These are phyloP conservation scores for barrel medic (Medicago truncatula) DNA, from an alignment of 306 rosid genomes.

Conservation along the genomic window DNA sequence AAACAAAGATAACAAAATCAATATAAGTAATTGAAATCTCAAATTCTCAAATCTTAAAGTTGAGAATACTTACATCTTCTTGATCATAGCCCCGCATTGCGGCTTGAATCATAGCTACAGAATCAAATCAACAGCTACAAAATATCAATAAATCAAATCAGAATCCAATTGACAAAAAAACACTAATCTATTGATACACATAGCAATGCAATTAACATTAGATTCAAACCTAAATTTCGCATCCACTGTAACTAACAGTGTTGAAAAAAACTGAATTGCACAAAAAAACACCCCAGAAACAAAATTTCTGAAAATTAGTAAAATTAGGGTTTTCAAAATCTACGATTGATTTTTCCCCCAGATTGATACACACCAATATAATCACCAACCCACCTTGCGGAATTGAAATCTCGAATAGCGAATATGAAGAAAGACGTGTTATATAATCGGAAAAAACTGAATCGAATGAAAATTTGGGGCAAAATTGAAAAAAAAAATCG, in stretches of 20 bases:
- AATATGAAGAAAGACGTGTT: not conserved
- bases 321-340: constrained; percentile 25
- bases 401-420: not conserved
- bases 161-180: not conserved
- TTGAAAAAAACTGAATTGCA: constrained; percentile 3
- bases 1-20: not conserved
- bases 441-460: not conserved
- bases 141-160: constrained; percentile 18
- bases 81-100: constrained; percentile 70
- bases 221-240: constrained; percentile 16
- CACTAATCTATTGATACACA: not conserved
- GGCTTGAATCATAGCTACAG: constrained; percentile 7
- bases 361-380: constrained; percentile 13
- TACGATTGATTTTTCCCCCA: not conserved
- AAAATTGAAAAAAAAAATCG: not conserved
- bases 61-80: constrained; percentile 54
- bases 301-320: not conserved
- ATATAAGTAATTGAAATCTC: not conserved
- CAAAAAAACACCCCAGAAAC: not conserved
- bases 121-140: constrained; percentile 41
- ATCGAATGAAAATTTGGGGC: constrained; percentile 17
- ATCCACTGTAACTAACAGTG: constrained; percentile 42
- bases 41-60: constrained; percentile 8
- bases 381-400: not conserved
- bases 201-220: constrained; percentile 28